A percentile compares a stretch with the other conserved stretches of the same genome.
Evolutionary conservation across 2,329 filamentous ascomycete species (phyloP).

Genomic region (Neonectria hederae): DNA sequence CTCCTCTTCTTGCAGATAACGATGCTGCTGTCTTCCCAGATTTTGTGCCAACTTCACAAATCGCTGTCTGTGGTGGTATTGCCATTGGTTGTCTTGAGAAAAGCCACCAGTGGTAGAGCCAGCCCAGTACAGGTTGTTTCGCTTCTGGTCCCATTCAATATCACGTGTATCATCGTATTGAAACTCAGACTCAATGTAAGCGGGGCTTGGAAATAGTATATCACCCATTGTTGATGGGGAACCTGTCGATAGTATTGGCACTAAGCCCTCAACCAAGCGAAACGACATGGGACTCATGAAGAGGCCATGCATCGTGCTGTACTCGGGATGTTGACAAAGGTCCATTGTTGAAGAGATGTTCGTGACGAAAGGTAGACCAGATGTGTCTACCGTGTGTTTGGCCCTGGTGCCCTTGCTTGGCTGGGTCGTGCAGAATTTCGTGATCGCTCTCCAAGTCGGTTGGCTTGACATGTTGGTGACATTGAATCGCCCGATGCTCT

Average conservation of each 20-base stretch:
- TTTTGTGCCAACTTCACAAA: slow-evolving; percentile 52
- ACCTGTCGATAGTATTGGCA: slow-evolving; percentile 60
- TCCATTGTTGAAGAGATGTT: slow-evolving; percentile 44
- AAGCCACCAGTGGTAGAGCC: slow-evolving; percentile 64
- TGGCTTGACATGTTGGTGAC: slow-evolving; percentile 42
- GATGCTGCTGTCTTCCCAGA: slow-evolving; percentile 34
- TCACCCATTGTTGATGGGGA: slow-evolving; percentile 59
- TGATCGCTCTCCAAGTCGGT: slow-evolving; percentile 46
- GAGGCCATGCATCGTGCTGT: slow-evolving; percentile 55
- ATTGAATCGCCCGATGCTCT: slow-evolving; percentile 12
- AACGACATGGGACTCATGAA: slow-evolving; percentile 55
- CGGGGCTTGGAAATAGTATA: slow-evolving; percentile 61
- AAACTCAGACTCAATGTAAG: slow-evolving; percentile 55
- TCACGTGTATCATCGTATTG: slow-evolving; percentile 54
- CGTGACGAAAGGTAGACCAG: slow-evolving; percentile 50
- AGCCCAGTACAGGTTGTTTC: slow-evolving; percentile 64
- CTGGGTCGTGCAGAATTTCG: slow-evolving; percentile 39
- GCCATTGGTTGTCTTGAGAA: slow-evolving; percentile 49
- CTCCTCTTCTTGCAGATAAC: slow-evolving; percentile 45
- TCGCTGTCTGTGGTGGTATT: slow-evolving; percentile 58
- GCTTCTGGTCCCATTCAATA: slow-evolving; percentile 59
- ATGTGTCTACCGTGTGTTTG: slow-evolving; percentile 31
- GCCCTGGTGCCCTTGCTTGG: background rate
- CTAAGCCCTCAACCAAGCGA: slow-evolving; percentile 48
- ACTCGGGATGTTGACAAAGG: slow-evolving; percentile 57